A percentile compares a stretch with the other conserved stretches of the same genome.
Conservation (phyloP, 2,329 filamentous ascomycete genomes). For the Venturia pyrina region DNA sequence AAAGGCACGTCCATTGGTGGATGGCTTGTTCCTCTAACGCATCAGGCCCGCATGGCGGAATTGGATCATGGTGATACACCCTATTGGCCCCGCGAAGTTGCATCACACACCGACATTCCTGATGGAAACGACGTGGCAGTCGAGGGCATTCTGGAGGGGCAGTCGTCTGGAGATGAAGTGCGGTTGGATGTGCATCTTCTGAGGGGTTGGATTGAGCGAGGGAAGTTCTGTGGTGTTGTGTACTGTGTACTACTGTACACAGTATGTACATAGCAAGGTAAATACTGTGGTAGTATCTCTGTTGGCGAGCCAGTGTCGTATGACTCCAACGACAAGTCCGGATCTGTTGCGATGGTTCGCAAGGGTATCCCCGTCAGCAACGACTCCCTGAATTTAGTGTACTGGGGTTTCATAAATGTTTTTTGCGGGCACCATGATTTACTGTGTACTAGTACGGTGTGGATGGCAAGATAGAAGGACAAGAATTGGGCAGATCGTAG, state of each 20-base stretch:
- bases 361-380: neutral
- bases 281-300: too few species aligned
- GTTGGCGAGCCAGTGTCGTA: too few species aligned
- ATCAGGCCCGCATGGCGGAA: neutral
- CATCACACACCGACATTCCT: conserved; percentile 1
- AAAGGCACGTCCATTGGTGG: neutral
- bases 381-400: neutral
- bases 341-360: neutral
- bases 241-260: too few species aligned
- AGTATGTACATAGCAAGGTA: too few species aligned
- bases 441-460: too few species aligned
- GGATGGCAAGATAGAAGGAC: too few species aligned
- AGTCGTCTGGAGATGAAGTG: neutral
- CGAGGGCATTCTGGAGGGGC: neutral
- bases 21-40: neutral
- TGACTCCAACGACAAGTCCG: neutral
- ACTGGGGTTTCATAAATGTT: neutral
- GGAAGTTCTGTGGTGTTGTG: too few species aligned
- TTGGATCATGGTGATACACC: neutral
- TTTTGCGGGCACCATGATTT: neutral
- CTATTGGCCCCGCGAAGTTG: neutral
- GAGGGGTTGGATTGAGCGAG: neutral
- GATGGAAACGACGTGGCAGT: neutral
- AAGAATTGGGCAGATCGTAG: neutral
- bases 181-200: neutral